phyloP scores from a whole-genome alignment of 495 filamentous ascomycete genomes.

The Glonium stellatum region DNA sequence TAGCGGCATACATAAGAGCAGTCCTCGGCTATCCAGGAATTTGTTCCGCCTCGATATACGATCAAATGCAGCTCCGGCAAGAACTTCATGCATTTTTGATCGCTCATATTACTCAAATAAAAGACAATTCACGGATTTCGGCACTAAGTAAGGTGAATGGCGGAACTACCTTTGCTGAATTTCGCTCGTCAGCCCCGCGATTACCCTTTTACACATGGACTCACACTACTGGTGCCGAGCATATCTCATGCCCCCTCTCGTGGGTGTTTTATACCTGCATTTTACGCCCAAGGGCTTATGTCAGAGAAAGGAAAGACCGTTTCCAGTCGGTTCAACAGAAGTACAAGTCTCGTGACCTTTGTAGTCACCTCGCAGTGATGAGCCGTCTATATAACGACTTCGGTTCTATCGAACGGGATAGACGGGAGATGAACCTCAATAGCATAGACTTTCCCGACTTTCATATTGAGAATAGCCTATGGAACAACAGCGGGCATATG shows the following conservation, averaged over 20 bases:
- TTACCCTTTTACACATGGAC: constrained; percentile 35
- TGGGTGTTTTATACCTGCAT: constrained; percentile 37
- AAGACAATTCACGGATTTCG: constrained; percentile 16
- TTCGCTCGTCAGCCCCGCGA: background rate
- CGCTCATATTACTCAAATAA: too few relatives aligned
- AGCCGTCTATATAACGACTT: constrained; percentile 41
- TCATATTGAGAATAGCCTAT: background rate
- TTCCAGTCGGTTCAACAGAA: constrained; percentile 17
- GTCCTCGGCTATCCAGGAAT: too few relatives aligned
- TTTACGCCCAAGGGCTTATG: constrained; percentile 8
- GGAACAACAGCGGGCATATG: too few relatives aligned
- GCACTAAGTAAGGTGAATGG: too few relatives aligned
- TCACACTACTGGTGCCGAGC: constrained; percentile 31
- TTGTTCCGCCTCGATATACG: too few relatives aligned
- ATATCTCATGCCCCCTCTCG: constrained; percentile 34
- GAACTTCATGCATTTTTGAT: too few relatives aligned
- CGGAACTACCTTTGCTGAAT: background rate
- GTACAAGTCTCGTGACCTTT: constrained; percentile 32
- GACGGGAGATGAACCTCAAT: constrained; percentile 37
- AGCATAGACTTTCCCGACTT: constrained; percentile 24
- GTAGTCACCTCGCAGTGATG: constrained; percentile 33
- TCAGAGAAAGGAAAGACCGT: constrained; percentile 5
- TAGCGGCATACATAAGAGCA: too few relatives aligned
- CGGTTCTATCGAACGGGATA: constrained; percentile 34
- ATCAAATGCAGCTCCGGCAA: too few relatives aligned